Conservation (phyloP, 768 basidiomycete genomes). For the Pisolithus tinctorius region DNA sequence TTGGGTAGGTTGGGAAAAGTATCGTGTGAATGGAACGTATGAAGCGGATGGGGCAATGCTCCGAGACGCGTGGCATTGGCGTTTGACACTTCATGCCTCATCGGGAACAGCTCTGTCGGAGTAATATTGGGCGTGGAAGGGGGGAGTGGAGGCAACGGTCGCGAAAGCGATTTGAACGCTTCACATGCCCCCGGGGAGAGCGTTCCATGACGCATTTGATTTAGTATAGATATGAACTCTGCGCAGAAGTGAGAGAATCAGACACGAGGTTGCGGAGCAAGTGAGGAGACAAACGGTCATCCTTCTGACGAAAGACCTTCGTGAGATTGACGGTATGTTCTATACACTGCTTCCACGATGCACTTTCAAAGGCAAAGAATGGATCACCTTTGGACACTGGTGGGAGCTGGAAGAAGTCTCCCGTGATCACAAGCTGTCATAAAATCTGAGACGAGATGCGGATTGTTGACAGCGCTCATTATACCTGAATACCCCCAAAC, state of each 20-base stretch:
- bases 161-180: conserved; percentile 42
- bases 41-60: conserved; percentile 35
- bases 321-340: conserved; percentile 57
- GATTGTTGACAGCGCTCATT: background rate
- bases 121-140: conserved; percentile 27
- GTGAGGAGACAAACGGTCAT: conserved; percentile 40
- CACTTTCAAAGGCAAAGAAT: conserved; percentile 63
- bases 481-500: conserved; percentile 63
- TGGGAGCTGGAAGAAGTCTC: conserved; percentile 57
- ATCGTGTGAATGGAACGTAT: conserved; percentile 47
- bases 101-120: conserved; percentile 55
- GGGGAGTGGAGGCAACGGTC: conserved; percentile 17
- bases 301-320: conserved; percentile 73
- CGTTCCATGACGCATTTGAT: conserved; percentile 62
- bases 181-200: conserved; percentile 40
- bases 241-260: background rate
- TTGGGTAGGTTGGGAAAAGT: conserved; percentile 22
- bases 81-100: conserved; percentile 60
- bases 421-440: conserved; percentile 42
- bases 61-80: conserved; percentile 53
- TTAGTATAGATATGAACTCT: conserved; percentile 71
- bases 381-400: conserved; percentile 41
- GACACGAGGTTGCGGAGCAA: background rate
- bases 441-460: background rate
- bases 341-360: conserved; percentile 36